These are phyloP conservation scores for Aegilops bicornis DNA, from an alignment of 176 grass and related monocot genomes.

Conservation along the genomic window DNA sequence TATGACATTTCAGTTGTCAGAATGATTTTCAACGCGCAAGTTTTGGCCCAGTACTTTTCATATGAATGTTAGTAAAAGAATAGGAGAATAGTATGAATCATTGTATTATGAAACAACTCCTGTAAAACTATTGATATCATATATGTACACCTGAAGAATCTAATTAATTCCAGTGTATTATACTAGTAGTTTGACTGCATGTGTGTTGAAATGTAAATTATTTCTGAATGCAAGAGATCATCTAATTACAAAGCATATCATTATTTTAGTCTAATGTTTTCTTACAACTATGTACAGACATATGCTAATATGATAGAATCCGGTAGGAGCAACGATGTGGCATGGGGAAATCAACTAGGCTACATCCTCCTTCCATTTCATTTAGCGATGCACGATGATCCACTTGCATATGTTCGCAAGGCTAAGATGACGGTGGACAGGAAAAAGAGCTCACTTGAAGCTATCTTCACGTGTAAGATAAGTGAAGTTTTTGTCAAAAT, in stretches of 20 bases:
- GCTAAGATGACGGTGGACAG: slow-evolving; percentile 37
- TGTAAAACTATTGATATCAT: not conserved
- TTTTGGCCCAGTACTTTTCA: not conserved
- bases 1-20: not conserved
- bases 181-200: not conserved
- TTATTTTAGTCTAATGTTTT: not conserved
- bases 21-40: not conserved
- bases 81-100: not conserved
- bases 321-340: not conserved
- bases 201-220: not conserved
- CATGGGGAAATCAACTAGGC: slow-evolving; percentile 34
- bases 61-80: not conserved
- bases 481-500: slow-evolving; percentile 33
- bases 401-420: slow-evolving; percentile 57
- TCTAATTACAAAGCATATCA: not conserved
- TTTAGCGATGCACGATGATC: slow-evolving; percentile 43
- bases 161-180: not conserved
- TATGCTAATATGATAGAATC: slow-evolving; percentile 49
- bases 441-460: slow-evolving; percentile 68
- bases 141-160: too few relatives aligned
- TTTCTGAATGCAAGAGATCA: not conserved
- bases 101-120: not conserved
- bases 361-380: slow-evolving; percentile 45
- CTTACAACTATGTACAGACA: slow-evolving; percentile 22
- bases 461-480: slow-evolving; percentile 28